Percentiles rank a stretch among this genome's conserved stretches.
Evolutionary conservation across 371 early-diverging fungal species (phyloP).

Genomic region (Umbelopsis sp.): DNA sequence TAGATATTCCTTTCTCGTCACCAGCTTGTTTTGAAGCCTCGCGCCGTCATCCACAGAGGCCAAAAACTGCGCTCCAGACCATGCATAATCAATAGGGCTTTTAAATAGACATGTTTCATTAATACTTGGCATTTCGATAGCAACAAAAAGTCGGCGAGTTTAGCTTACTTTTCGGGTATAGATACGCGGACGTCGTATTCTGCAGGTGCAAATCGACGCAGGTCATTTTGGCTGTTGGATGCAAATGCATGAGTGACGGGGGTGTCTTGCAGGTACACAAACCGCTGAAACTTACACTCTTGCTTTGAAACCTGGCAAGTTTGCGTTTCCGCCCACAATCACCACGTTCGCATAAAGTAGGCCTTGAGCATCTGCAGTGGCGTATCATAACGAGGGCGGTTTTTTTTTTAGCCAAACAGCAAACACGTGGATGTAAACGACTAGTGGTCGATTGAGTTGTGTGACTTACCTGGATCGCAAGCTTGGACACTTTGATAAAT

Average conservation of each 20-base stretch:
- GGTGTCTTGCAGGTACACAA: not conserved
- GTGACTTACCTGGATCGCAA: conserved; percentile 49
- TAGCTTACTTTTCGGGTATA: conserved; percentile 63
- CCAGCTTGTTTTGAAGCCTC: conserved; percentile 52
- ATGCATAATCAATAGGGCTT: conserved; percentile 60
- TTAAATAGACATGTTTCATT: conserved; percentile 3
- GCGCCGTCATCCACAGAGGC: conserved; percentile 45
- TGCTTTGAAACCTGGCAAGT: conserved; percentile 68
- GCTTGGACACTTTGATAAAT: conserved; percentile 67
- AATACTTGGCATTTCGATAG: not conserved
- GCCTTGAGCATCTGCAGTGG: conserved; percentile 58
- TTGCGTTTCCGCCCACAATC: conserved; percentile 77
- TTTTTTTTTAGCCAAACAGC: too few relatives aligned
- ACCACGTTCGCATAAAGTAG: conserved; percentile 77
- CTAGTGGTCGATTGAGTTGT: not conserved
- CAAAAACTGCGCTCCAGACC: conserved; percentile 57
- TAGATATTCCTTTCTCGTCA: conserved; percentile 60
- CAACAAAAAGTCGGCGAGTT: not conserved
- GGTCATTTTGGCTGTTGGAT: conserved; percentile 55
- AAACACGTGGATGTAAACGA: too few relatives aligned
- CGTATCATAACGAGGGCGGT: too few relatives aligned
- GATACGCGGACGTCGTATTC: conserved; percentile 68
- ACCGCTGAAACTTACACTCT: conserved; percentile 57
- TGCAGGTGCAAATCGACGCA: conserved; percentile 65
- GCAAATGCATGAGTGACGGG: not conserved